Conservation (phyloP, 2,329 filamentous ascomycete genomes). For the Beauveria caledonica region DNA sequence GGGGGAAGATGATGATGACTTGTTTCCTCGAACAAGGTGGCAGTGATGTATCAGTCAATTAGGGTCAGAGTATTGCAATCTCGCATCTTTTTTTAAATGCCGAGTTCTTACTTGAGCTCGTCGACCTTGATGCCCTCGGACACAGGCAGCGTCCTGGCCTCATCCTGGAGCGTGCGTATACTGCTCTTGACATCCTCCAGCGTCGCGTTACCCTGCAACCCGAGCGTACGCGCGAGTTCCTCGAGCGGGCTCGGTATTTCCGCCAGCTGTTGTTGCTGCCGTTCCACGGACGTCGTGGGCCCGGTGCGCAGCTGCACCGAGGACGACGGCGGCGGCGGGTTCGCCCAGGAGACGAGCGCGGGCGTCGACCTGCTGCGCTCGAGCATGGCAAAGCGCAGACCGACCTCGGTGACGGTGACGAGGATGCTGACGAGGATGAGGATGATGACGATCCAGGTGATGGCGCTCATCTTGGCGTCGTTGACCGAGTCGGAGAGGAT, state of each 20-base stretch:
- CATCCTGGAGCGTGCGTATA: conserved; percentile 23
- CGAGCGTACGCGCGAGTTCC: conserved; percentile 26
- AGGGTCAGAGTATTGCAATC: too few species aligned
- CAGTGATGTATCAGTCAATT: neutral
- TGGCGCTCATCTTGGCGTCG: conserved; percentile 89
- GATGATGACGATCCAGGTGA: conserved; percentile 97
- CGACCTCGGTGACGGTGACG: conserved; percentile 84
- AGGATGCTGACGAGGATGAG: conserved; percentile 86
- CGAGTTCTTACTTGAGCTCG: neutral
- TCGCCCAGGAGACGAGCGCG: neutral
- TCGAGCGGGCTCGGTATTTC: conserved; percentile 23
- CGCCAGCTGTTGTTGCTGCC: neutral
- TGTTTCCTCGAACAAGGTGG: neutral
- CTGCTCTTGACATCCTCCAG: conserved; percentile 27
- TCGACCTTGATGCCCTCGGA: neutral
- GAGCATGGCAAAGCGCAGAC: conserved; percentile 74
- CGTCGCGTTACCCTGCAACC: conserved; percentile 26
- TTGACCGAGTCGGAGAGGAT: conserved; percentile 88
- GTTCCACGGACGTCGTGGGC: neutral
- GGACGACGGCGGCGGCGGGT: neutral
- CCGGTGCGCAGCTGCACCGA: neutral
- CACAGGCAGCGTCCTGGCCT: neutral
- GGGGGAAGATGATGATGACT: neutral
- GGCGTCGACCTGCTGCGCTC: conserved; percentile 19
- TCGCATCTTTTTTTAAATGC: too few species aligned